Evolutionary conservation across 805 yeast species (phyloP), one percentile per base, ranked within the genome.

Genomic region (Candida nanaspora): DNA sequence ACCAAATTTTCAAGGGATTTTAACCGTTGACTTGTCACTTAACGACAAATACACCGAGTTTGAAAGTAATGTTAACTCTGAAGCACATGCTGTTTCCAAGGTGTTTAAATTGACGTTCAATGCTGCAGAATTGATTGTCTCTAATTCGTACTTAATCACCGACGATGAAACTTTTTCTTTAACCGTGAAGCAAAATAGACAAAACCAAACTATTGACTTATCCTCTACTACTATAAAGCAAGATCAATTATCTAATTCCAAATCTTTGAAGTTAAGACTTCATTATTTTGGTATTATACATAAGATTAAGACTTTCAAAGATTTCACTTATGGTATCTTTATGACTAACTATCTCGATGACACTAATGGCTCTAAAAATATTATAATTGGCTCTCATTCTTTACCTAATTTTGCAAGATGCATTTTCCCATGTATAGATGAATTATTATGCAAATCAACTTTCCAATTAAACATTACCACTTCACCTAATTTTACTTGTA

Each of bases 341-440:
- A 79, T 78, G 50, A 78, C 87, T 1, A 79, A 78, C 52, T 80
- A 78, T 53, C 66, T 70, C 41, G 77, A 76, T 4, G 55, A 62
- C n/a, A 6, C 74, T 1, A 80, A 80, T 6, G 63, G 55, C 19
- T 61, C 80, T 1, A 69, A 74, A 43, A 71, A 74, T 45, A 70
- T 61, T 42, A 61, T 82, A 11, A 53, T 83, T 26, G 79, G 88
- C 0, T 81, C 93, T 2, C 93, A 85, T 52, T 69, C 78, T 33
- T 89, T 83, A 54, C 88, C 93, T 0, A 67, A 69, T 15, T 80
- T 70, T 46, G 81, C 87, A 4, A 66, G 82, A 47, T 52, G 55
- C 37, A 71, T 84, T 11, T 79, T 79, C 51, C 94, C 94, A 2
- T 75, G 82, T 50, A 52, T 83, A 11, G 93, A 84, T 56, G 88